Percentiles rank a stretch among this genome's conserved stretches.
Evolutionary conservation across 2,329 filamentous ascomycete genomes (phyloP).

Genomic region (Fonsecaea nubica): DNA sequence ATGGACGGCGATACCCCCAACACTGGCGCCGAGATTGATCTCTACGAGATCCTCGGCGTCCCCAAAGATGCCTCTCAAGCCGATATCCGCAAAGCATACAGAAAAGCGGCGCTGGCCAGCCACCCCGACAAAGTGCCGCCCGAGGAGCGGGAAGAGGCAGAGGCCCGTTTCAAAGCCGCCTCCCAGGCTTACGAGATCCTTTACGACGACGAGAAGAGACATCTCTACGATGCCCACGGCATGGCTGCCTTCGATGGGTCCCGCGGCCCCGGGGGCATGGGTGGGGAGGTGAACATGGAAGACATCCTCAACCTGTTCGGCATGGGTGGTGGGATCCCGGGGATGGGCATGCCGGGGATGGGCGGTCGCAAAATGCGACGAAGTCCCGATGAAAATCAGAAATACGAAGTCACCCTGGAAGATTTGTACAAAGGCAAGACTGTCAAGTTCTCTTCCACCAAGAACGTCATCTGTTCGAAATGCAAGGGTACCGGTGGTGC

Average conservation of each 20-base stretch:
- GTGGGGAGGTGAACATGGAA: constrained; percentile 74
- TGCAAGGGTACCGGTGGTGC: constrained; percentile 92
- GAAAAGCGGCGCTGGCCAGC: constrained; percentile 86
- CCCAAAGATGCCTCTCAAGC: constrained; percentile 55
- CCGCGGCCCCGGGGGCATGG: constrained; percentile 63
- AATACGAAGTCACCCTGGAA: constrained; percentile 88
- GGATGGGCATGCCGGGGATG: constrained; percentile 62
- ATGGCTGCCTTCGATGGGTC: constrained; percentile 93
- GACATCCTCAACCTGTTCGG: constrained; percentile 78
- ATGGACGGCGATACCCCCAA: constrained; percentile 35
- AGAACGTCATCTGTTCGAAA: constrained; percentile 84
- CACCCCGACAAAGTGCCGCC: constrained; percentile 96
- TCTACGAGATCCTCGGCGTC: constrained; percentile 59
- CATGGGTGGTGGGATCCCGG: constrained; percentile 62
- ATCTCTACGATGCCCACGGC: constrained; percentile 90
- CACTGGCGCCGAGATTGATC: constrained; percentile 38
- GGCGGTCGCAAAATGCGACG: constrained; percentile 67
- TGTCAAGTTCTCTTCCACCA: constrained; percentile 93
- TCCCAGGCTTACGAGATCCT: constrained; percentile 98
- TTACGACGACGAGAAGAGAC: constrained; percentile 89
- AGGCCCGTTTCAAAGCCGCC: constrained; percentile 89
- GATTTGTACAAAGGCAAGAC: constrained; percentile 99
- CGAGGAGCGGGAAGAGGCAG: constrained; percentile 80
- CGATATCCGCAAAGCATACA: constrained; percentile 71
- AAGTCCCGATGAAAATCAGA: constrained; percentile 83